Evolutionary conservation across 78 protist species (phyloP).

Genomic region (Fonticula alba): DNA sequence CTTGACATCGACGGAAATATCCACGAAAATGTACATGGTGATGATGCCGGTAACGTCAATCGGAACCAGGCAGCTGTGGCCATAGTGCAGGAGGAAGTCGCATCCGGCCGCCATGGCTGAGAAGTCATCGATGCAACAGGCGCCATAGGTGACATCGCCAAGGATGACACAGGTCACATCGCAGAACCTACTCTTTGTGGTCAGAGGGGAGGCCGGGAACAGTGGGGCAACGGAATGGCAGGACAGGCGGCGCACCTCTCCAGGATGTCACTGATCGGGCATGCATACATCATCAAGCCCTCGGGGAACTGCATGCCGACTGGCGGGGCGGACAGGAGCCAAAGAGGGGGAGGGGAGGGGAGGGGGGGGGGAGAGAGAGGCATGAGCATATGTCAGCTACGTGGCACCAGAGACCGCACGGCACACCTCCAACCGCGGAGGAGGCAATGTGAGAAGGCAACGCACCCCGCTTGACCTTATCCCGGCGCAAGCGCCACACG

Average conservation of each 20-base stretch:
- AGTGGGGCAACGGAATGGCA: background rate
- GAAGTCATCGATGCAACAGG: constrained; percentile 94
- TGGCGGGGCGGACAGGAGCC: background rate
- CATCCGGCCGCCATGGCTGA: constrained; percentile 79
- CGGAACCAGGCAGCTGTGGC: constrained; percentile 83
- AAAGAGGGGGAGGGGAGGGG: background rate
- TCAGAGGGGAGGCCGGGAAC: background rate
- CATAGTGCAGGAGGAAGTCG: constrained; percentile 89
- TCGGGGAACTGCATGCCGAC: constrained; percentile 96
- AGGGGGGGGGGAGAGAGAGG: background rate
- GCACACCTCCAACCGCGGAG: too few relatives aligned
- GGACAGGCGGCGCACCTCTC: constrained; percentile 9
- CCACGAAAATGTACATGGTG: constrained; percentile 82
- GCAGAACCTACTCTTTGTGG: constrained; percentile 29
- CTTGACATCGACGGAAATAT: constrained; percentile 54
- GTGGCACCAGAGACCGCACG: background rate
- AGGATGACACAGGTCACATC: constrained; percentile 52
- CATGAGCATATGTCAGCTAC: background rate
- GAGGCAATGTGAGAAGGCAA: background rate
- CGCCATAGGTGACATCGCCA: constrained; percentile 97
- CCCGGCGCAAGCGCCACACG: constrained; percentile 47
- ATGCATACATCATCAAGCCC: constrained; percentile 80
- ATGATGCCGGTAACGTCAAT: constrained; percentile 28
- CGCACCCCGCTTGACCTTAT: constrained; percentile 20
- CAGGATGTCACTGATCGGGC: constrained; percentile 72